A percentile compares a stretch with the other conserved stretches of the same genome.
These are phyloP conservation scores for Pseudocercospora pini-densiflorae DNA, from an alignment of 2,329 filamentous ascomycete species.

Conservation along the genomic window DNA sequence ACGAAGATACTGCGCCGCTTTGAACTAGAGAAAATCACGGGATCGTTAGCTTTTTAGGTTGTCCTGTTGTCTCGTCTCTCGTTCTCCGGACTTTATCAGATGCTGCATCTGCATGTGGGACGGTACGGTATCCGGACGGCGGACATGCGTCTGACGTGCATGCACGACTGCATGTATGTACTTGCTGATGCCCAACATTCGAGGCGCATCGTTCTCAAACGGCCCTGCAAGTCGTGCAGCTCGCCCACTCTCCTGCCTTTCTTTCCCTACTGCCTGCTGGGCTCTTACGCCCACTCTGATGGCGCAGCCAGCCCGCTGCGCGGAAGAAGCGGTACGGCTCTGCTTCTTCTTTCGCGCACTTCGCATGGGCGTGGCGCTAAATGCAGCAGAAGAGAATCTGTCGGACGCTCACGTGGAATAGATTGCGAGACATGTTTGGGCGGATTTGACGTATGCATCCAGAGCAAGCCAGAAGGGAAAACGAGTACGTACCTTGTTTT, in stretches of 20 bases:
- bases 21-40: slow-evolving; percentile 60
- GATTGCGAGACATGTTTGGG: slow-evolving; percentile 16
- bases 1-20: slow-evolving; percentile 87
- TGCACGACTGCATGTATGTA: slow-evolving; percentile 1
- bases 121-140: slow-evolving; percentile 9
- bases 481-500: slow-evolving; percentile 83
- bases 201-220: slow-evolving; percentile 17
- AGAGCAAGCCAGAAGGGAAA: slow-evolving; percentile 6
- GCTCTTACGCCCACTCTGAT: neutral
- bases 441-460: slow-evolving; percentile 6
- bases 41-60: slow-evolving; percentile 10
- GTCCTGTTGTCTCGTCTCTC: neutral
- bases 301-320: slow-evolving; percentile 5
- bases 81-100: neutral
- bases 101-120: slow-evolving; percentile 6
- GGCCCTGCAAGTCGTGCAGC: slow-evolving; percentile 8
- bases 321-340: slow-evolving; percentile 6
- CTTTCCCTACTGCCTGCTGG: slow-evolving; percentile 2
- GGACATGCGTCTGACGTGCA: slow-evolving; percentile 28
- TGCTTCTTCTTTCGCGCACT: neutral
- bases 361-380: slow-evolving; percentile 4
- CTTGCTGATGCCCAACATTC: slow-evolving; percentile 27
- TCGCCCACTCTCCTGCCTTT: neutral
- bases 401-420: slow-evolving; percentile 21
- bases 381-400: slow-evolving; percentile 1